phyloP scores from a whole-genome alignment of 257 asterid genomes.

The Jacaranda mimosifolia region DNA sequence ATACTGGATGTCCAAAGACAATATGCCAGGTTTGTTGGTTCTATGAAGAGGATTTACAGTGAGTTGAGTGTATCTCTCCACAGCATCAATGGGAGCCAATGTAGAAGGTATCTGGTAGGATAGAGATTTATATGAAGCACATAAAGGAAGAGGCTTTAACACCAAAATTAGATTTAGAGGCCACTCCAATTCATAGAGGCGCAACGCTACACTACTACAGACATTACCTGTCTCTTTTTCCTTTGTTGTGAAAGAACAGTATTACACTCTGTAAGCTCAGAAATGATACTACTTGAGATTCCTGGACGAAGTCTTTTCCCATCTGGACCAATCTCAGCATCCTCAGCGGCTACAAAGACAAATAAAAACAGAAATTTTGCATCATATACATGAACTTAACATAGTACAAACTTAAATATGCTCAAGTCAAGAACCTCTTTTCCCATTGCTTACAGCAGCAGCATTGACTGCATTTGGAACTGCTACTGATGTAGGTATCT shows the following conservation, averaged over 20 bases:
- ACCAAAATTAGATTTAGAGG: neutral
- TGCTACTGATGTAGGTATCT: conserved; percentile 51
- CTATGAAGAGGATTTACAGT: conserved; percentile 70
- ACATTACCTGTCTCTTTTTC: conserved; percentile 65
- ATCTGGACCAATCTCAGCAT: conserved; percentile 58
- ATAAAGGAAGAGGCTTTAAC: neutral
- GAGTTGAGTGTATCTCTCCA: conserved; percentile 72
- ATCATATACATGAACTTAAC: neutral
- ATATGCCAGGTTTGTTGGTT: conserved; percentile 66
- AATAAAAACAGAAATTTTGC: conserved; percentile 25
- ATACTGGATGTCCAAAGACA: conserved; percentile 61
- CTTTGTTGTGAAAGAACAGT: conserved; percentile 70
- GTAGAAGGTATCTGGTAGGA: conserved; percentile 54
- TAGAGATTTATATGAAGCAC: neutral
- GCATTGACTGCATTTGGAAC: conserved; percentile 35
- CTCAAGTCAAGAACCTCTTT: conserved; percentile 58
- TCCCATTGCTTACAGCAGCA: conserved; percentile 64
- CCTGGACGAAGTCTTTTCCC: conserved; percentile 68
- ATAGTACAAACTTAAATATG: neutral
- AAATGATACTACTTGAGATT: conserved; percentile 55
- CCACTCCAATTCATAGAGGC: conserved; percentile 5
- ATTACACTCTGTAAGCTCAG: conserved; percentile 53
- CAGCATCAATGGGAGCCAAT: conserved; percentile 58
- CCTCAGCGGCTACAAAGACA: conserved; percentile 58
- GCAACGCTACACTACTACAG: conserved; percentile 9